Evolutionary conservation across 2,329 filamentous ascomycete species (phyloP).

Genomic region (Trichothecium roseum): DNA sequence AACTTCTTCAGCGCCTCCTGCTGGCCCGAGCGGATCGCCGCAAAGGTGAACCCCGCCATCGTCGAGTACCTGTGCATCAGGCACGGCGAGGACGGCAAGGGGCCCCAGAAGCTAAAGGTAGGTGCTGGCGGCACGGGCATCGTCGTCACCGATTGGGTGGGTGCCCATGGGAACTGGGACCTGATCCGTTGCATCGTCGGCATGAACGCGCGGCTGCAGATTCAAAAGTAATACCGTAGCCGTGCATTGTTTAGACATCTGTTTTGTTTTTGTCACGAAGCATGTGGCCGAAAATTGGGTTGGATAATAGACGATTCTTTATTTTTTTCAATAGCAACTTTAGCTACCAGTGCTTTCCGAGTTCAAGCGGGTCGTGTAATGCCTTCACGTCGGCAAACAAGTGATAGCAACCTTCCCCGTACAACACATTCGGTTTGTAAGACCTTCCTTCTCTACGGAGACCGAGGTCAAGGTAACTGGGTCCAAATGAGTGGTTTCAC

Average conservation of each 20-base stretch:
- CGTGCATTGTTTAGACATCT: too few species aligned
- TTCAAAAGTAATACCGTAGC: slow-evolving; percentile 28
- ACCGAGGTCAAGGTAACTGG: too few species aligned
- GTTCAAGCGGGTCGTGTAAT: too few species aligned
- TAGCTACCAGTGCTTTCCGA: too few species aligned
- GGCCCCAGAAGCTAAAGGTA: slow-evolving; percentile 37
- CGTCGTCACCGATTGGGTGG: slow-evolving; percentile 90
- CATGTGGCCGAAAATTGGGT: too few species aligned
- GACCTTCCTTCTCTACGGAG: too few species aligned
- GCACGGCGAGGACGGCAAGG: slow-evolving; percentile 42
- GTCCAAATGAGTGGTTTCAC: too few species aligned
- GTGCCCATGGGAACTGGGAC: slow-evolving; percentile 81
- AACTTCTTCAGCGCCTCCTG: slow-evolving; percentile 90
- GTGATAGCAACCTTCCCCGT: neutral
- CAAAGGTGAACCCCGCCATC: slow-evolving; percentile 72
- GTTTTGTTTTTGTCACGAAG: too few species aligned
- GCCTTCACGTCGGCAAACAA: too few species aligned
- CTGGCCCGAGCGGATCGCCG: slow-evolving; percentile 89
- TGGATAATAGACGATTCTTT: too few species aligned
- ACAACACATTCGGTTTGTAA: too few species aligned
- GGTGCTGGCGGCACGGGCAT: slow-evolving; percentile 75
- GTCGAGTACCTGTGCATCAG: slow-evolving; percentile 50
- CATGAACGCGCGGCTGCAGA: slow-evolving; percentile 67
- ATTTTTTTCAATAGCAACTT: too few species aligned
- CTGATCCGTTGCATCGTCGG: slow-evolving; percentile 77